Conservation (phyloP, 495 filamentous ascomycete species). For the Xylaria longipes region DNA sequence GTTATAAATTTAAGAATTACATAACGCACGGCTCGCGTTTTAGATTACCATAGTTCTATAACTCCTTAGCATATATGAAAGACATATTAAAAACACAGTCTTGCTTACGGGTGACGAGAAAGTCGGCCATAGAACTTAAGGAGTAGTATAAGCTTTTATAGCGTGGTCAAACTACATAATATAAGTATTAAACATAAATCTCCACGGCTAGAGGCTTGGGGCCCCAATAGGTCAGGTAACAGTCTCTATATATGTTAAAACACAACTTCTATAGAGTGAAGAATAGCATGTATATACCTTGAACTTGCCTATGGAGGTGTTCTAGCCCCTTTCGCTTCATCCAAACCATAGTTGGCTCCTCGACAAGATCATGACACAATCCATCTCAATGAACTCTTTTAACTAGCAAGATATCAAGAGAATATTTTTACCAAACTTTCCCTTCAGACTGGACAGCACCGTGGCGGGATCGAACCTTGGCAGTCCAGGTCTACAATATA, state of each 20-base stretch:
- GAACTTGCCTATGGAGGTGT: background rate
- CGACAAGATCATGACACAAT: background rate
- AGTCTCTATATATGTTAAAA: background rate
- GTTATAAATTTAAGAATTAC: background rate
- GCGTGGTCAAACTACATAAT: too few relatives aligned
- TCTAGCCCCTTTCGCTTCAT: background rate
- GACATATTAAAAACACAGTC: background rate
- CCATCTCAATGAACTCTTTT: background rate
- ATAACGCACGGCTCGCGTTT: background rate
- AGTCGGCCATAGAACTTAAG: too few relatives aligned
- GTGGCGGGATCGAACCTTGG: background rate
- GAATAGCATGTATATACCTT: background rate
- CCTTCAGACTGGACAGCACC: background rate
- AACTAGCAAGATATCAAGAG: background rate
- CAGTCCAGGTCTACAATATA: background rate
- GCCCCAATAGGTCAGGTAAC: too few relatives aligned
- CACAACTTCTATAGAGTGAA: background rate
- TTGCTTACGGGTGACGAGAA: background rate
- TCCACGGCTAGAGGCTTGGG: background rate
- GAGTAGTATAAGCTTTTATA: too few relatives aligned
- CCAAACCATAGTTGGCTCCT: background rate
- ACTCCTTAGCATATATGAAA: background rate
- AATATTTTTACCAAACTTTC: background rate
- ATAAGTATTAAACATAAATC: background rate
- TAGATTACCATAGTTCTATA: background rate